Conservation (phyloP, 345 rosid species). For the Linum tenue region DNA sequence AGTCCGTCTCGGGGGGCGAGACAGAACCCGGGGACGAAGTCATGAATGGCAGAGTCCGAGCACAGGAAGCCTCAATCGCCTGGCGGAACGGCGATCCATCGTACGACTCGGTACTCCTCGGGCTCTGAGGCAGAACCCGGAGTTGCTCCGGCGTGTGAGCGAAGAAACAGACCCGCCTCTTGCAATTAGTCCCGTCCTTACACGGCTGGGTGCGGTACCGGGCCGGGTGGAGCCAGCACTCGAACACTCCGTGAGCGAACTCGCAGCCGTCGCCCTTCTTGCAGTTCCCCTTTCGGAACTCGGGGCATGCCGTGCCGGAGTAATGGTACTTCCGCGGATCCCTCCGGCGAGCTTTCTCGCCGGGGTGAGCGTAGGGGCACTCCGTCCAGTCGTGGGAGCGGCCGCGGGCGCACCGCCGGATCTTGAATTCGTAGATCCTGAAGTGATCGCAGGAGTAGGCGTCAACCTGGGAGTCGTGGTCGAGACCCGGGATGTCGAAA, state of each 20-base stretch:
- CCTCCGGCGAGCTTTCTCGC: conserved; percentile 87
- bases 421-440: conserved; percentile 81
- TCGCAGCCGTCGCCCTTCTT: conserved; percentile 47
- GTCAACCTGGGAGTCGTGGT: conserved; percentile 15
- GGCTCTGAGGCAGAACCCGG: conserved; percentile 33
- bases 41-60: conserved; percentile 26
- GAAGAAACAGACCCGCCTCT: conserved; percentile 68
- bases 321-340: conserved; percentile 66
- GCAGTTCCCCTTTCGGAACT: conserved; percentile 57
- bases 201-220: conserved; percentile 81
- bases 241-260: conserved; percentile 4
- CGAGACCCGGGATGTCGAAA: no score
- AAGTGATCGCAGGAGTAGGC: conserved; percentile 33
- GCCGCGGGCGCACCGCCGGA: conserved; percentile 58
- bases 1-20: conserved; percentile 25
- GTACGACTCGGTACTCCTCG: conserved; percentile 37
- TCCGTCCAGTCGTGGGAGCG: conserved; percentile 90
- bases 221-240: conserved; percentile 74
- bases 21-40: conserved; percentile 36
- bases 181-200: conserved; percentile 62
- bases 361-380: conserved; percentile 82
- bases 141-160: conserved; percentile 86
- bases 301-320: conserved; percentile 61
- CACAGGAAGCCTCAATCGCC: conserved; percentile 17
- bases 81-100: conserved; percentile 34